Evolutionary conservation across 169 alveolate genomes (phyloP).

Genomic region (Cryptosporidium ubiquitum): DNA sequence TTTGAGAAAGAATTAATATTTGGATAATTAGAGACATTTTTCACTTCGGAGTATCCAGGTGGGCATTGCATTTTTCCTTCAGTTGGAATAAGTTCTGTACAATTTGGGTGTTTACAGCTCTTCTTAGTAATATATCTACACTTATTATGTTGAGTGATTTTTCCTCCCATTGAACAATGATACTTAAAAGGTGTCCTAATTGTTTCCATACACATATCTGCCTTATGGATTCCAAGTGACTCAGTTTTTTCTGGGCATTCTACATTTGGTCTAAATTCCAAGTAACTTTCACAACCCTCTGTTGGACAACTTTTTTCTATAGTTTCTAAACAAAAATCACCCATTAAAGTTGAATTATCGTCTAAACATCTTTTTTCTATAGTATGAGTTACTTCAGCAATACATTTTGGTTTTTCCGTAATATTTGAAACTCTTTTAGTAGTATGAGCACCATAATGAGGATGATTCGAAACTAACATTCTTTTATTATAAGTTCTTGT

Average conservation of each 20-base stretch:
- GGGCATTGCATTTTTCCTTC: slow-evolving; percentile 71
- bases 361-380: slow-evolving; percentile 13
- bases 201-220: slow-evolving; percentile 43
- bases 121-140: slow-evolving; percentile 39
- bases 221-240: slow-evolving; percentile 48
- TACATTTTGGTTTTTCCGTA: slow-evolving; percentile 31
- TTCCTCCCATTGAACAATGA: slow-evolving; percentile 36
- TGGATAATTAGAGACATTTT: background rate
- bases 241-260: slow-evolving; percentile 30
- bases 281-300: slow-evolving; percentile 48
- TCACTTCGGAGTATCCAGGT: slow-evolving; percentile 68
- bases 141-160: slow-evolving; percentile 37
- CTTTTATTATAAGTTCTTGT: background rate
- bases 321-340: slow-evolving; percentile 7
- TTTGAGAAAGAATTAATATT: background rate
- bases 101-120: slow-evolving; percentile 28
- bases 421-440: background rate
- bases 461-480: background rate
- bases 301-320: slow-evolving; percentile 43
- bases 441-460: background rate
- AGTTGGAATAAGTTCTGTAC: slow-evolving; percentile 18
- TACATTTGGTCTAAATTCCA: slow-evolving; percentile 33
- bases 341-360: background rate
- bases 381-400: background rate
- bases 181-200: slow-evolving; percentile 33